Base-by-base conservation (phyloP, 768 basidiomycete genomes). In the Sistotremastrum niveocremeum region DNA sequence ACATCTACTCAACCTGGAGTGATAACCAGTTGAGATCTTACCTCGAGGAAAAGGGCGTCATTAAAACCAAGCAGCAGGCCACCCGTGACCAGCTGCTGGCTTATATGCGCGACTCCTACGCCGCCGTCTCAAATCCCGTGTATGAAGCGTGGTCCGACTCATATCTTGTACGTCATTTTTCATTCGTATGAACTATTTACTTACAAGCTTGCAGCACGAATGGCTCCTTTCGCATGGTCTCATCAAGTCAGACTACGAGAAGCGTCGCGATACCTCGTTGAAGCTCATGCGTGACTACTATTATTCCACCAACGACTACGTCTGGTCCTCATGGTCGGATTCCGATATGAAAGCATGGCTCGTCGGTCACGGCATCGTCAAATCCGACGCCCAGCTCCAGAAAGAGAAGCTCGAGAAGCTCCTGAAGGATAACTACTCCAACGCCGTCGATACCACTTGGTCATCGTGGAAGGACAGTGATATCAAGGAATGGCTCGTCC, bases 71-170 rank as follows among this genome's bases (percentile, higher is more conserved):
- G 49, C 61, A 65, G 11, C 65, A 78, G 51, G 73, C 75, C 47
- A 79, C 72, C 45, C 75, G 76, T 38, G 71, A 76, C 6, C 79
- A 94, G 53, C 61, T 95, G 34, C 59, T 85, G 34, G 65, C 65
- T 7, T 69, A 82, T 57, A 83, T 90, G 74, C 69, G 72, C 35
- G 68, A 76, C 33, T 70, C 77, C 0, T 91, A 89, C 57, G 74
- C 73, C 36, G 67, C 70, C 42, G 68, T 75, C 5, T 57, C 77
- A 20, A 64, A 72, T 46, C 83, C 84, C 2, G 61, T 83, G 35
- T 98, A 85, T 77, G 68, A 85, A 20, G 74, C 79, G 3, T 98
- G 94, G 93, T 81, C 79, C 45, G 82, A 86, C 58, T 81, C 77
- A 3, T 84, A 86, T 59, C 76, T 91, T 43, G 84, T 84, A 50